A percentile compares a stretch with the other conserved stretches of the same genome.
phyloP scores from a whole-genome alignment of 805 yeast genomes.

The Metschnikowia sp. region DNA sequence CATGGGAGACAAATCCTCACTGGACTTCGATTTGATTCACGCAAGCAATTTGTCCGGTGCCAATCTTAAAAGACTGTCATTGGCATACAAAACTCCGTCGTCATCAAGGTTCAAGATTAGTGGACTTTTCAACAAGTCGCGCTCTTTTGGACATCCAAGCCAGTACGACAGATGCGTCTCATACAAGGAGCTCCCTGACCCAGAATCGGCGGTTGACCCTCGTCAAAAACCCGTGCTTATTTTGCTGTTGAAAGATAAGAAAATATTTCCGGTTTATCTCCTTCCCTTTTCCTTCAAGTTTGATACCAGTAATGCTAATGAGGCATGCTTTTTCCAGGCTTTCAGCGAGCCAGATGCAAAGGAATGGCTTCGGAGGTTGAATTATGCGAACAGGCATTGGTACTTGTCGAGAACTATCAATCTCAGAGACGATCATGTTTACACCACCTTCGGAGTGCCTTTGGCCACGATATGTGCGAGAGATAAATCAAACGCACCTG shows the following conservation, averaged over 20 bases:
- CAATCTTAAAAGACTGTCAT: constrained; percentile 35
- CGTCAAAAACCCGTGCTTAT: constrained; percentile 50
- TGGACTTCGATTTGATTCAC: background rate
- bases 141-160: constrained; percentile 48
- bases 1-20: background rate
- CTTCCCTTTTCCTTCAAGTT: constrained; percentile 48
- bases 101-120: constrained; percentile 49
- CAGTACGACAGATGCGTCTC: constrained; percentile 45
- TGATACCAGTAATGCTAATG: constrained; percentile 41
- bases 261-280: constrained; percentile 52
- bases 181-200: constrained; percentile 59
- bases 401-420: constrained; percentile 42
- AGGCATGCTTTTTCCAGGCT: constrained; percentile 68
- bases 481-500: constrained; percentile 62
- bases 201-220: constrained; percentile 36
- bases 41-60: constrained; percentile 11
- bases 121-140: constrained; percentile 52
- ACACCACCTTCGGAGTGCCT: constrained; percentile 80
- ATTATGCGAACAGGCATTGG: constrained; percentile 54
- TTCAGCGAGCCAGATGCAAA: constrained; percentile 55
- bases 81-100: constrained; percentile 37
- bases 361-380: constrained; percentile 64
- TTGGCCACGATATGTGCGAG: constrained; percentile 70
- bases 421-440: constrained; percentile 18
- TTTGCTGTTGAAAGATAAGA: constrained; percentile 44